phyloP scores from a whole-genome alignment of 768 basidiomycete genomes.

The Coprinopsis strossmayeri region DNA sequence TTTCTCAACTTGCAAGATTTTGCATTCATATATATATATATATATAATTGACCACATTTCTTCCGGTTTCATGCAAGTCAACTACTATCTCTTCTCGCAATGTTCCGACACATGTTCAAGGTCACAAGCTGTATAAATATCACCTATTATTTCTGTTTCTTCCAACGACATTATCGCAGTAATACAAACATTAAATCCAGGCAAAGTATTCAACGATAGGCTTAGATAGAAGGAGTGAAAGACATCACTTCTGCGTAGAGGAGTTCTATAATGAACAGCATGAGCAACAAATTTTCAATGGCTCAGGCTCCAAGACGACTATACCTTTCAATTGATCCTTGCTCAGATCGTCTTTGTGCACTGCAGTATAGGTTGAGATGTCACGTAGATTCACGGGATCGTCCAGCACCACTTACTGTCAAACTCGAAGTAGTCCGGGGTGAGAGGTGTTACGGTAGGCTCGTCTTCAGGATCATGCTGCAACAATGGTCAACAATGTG shows the following conservation, averaged over 20 bases:
- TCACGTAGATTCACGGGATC: neutral
- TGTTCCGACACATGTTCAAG: neutral
- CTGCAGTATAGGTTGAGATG: conserved; percentile 30
- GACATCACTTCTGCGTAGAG: conserved; percentile 80
- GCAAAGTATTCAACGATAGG: neutral
- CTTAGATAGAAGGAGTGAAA: conserved; percentile 60
- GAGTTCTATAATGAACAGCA: conserved; percentile 47
- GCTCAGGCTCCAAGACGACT: neutral
- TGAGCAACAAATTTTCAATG: no score
- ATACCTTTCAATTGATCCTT: conserved; percentile 67
- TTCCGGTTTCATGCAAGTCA: neutral
- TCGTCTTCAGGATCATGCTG: conserved; percentile 90
- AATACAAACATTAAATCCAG: neutral
- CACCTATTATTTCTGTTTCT: conserved; percentile 4
- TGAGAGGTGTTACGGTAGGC: conserved; percentile 72
- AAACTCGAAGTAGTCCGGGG: conserved; percentile 86
- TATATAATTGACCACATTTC: no score
- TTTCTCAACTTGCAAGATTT: conserved; percentile 18
- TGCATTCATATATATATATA: no score
- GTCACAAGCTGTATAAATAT: conserved; percentile 9
- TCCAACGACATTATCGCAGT: conserved; percentile 1
- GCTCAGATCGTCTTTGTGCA: conserved; percentile 69
- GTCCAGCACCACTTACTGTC: conserved; percentile 54
- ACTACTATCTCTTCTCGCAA: no score
- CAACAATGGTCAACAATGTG: conserved; percentile 7